Evolutionary conservation across 1,284 basidiomycete species (phyloP).

Genomic region (Singerocomus inundabilis): DNA sequence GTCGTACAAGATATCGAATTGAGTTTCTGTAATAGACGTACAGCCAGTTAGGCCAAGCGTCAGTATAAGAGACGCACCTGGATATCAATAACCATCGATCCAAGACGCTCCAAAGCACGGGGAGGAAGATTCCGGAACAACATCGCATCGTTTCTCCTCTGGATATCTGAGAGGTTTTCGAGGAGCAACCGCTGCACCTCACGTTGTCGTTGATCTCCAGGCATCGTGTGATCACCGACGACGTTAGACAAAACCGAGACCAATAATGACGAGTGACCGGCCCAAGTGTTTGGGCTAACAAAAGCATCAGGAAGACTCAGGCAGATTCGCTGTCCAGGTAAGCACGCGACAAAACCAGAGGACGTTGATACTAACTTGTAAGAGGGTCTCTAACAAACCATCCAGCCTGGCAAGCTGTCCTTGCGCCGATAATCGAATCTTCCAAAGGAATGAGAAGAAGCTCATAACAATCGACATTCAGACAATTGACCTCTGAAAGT

Average conservation of each 20-base stretch:
- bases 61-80: slow-evolving; percentile 43
- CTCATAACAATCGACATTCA: not conserved
- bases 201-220: slow-evolving; percentile 36
- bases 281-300: slow-evolving; percentile 71
- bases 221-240: slow-evolving; percentile 29
- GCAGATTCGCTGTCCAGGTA: slow-evolving; percentile 52
- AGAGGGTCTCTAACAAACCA: slow-evolving; percentile 48
- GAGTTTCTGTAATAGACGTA: slow-evolving; percentile 51
- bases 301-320: slow-evolving; percentile 68
- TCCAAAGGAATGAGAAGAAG: slow-evolving; percentile 1
- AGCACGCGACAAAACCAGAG: slow-evolving; percentile 3
- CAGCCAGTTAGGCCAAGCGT: not conserved
- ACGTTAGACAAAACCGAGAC: slow-evolving; percentile 44
- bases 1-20: slow-evolving; percentile 78
- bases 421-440: slow-evolving; percentile 55
- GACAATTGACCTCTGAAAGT: slow-evolving; percentile 59
- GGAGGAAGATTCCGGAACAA: slow-evolving; percentile 67
- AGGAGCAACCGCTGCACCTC: slow-evolving; percentile 46
- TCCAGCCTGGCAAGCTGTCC: slow-evolving; percentile 60
- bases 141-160: slow-evolving; percentile 73
- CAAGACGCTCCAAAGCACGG: slow-evolving; percentile 54
- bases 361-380: slow-evolving; percentile 49
- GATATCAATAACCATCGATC: slow-evolving; percentile 71
- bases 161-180: slow-evolving; percentile 57
- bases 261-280: slow-evolving; percentile 47